Conservation (phyloP, 331 rosid species). For the Stylosanthes scabra region DNA sequence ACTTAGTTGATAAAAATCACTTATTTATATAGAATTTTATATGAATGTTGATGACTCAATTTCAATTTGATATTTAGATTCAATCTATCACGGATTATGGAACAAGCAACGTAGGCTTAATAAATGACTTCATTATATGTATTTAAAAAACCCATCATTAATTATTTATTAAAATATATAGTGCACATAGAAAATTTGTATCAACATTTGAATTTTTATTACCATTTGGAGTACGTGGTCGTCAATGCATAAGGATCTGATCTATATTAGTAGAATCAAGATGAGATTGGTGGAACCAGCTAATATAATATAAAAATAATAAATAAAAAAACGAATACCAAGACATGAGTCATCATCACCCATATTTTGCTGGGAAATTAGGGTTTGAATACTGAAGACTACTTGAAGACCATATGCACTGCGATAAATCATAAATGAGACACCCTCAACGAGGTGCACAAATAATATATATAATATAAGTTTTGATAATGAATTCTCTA, state of each 20-base stretch:
- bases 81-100: conserved; percentile 20
- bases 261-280: not conserved
- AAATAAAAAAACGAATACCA: not conserved
- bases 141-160: no score
- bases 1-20: no score
- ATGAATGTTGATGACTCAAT: not conserved
- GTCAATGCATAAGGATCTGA: not conserved
- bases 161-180: no score
- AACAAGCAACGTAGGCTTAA: conserved; percentile 24
- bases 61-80: not conserved
- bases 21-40: no score
- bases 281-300: not conserved
- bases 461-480: no score
- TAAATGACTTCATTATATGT: no score
- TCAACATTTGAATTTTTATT: no score
- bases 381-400: not conserved
- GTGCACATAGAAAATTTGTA: no score
- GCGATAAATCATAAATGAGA: not conserved
- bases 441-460: not conserved
- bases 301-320: conserved; percentile 15
- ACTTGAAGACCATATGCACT: not conserved
- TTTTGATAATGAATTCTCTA: no score
- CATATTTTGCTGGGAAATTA: not conserved
- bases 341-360: conserved; percentile 27
- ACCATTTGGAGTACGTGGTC: not conserved